These are phyloP conservation scores for Helminthosporium solani DNA, from an alignment of 2,329 filamentous ascomycete genomes.

Conservation along the genomic window DNA sequence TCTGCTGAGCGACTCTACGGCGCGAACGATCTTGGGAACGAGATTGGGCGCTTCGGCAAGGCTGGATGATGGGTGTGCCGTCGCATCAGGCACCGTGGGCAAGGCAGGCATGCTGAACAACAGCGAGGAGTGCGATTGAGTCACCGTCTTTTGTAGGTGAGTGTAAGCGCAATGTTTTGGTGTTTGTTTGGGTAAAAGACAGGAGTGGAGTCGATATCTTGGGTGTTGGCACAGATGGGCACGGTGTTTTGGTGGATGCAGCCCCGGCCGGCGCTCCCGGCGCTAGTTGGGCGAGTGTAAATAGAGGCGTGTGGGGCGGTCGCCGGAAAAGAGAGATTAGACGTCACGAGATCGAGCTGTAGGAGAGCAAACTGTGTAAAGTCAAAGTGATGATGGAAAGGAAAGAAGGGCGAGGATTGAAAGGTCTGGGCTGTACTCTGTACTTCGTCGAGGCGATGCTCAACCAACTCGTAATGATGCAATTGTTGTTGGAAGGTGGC, in stretches of 20 bases:
- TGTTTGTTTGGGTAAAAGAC: slow-evolving; percentile 9
- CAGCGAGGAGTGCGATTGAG: slow-evolving; percentile 12
- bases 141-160: slow-evolving; percentile 12
- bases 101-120: slow-evolving; percentile 30
- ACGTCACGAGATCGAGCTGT: no score
- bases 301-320: slow-evolving; percentile 7
- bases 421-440: no score
- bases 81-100: slow-evolving; percentile 18
- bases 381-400: slow-evolving; percentile 8
- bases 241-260: slow-evolving; percentile 15
- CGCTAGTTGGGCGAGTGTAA: slow-evolving; percentile 23
- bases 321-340: background rate
- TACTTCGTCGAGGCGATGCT: no score
- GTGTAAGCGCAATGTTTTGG: slow-evolving; percentile 6
- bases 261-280: slow-evolving; percentile 22
- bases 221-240: slow-evolving; percentile 19
- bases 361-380: no score
- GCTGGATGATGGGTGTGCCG: slow-evolving; percentile 22
- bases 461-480: no score
- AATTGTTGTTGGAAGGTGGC: slow-evolving; percentile 30
- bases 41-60: slow-evolving; percentile 19
- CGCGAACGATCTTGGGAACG: slow-evolving; percentile 14
- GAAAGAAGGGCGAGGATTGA: no score
- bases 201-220: background rate
- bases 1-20: slow-evolving; percentile 14